These are phyloP conservation scores for Pseudogymnoascus sp. DNA, from an alignment of 2,329 filamentous ascomycete genomes.

Conservation along the genomic window DNA sequence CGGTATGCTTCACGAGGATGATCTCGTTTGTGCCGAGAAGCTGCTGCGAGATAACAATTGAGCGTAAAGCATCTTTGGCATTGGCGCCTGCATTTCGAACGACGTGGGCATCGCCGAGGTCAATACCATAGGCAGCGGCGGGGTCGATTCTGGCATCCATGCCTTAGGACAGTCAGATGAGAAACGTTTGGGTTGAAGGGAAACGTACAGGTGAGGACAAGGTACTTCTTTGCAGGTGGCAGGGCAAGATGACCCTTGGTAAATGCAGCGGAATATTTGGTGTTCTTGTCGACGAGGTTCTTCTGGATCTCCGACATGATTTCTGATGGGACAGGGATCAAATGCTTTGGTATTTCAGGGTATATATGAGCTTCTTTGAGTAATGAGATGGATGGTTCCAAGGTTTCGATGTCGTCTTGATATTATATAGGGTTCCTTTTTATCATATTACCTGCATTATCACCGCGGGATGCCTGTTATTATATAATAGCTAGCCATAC, in stretches of 20 bases:
- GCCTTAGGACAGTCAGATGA: slow-evolving; percentile 53
- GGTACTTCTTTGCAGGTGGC: slow-evolving; percentile 64
- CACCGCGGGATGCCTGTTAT: background rate
- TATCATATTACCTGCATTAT: background rate
- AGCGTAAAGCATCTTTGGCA: slow-evolving; percentile 63
- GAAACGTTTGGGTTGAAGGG: background rate
- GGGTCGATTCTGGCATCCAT: slow-evolving; percentile 76
- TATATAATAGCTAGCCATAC: background rate
- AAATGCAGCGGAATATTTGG: slow-evolving; percentile 52
- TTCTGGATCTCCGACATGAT: slow-evolving; percentile 36
- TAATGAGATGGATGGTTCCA: background rate
- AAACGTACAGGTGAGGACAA: slow-evolving; percentile 35
- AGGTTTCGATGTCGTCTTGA: background rate
- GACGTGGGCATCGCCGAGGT: slow-evolving; percentile 70
- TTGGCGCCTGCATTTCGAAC: slow-evolving; percentile 68
- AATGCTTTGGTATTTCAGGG: background rate
- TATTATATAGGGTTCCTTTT: slow-evolving; percentile 4
- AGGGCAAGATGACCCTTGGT: slow-evolving; percentile 60
- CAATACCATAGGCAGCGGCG: slow-evolving; percentile 61
- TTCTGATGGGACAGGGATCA: background rate
- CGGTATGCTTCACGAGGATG: slow-evolving; percentile 46
- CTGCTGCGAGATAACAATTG: slow-evolving; percentile 72
- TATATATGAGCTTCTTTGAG: background rate
- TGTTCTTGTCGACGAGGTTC: slow-evolving; percentile 52
- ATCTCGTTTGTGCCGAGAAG: slow-evolving; percentile 71